Evolutionary conservation across 129 eudicot species (phyloP), one percentile per base, ranked within the genome.

Genomic region (Escallonia herrerae): DNA sequence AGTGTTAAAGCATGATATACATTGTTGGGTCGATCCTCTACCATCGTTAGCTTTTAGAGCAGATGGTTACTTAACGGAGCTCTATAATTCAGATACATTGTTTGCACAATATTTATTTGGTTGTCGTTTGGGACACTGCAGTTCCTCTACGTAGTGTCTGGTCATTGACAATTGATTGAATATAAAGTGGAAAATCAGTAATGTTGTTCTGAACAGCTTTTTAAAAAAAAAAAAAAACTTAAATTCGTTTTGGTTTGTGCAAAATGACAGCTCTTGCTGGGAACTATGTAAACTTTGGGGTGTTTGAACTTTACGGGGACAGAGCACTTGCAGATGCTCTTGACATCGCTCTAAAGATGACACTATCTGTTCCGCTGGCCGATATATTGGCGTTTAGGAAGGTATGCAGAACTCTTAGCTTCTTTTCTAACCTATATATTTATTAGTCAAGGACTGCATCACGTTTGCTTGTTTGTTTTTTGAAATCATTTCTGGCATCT

Each of bases 321-420:
- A 81, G 96, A 79, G 98, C 98, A 70, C 98, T 93, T 60, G 91
- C 96, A 1, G 96, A 93, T 86, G 98, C 91, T 40, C 95, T 88
- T 67, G 95, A 89, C 55, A 86, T 93, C 67, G 84, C 95, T 63
- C 73, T 93, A 66, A 93, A 88, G 83, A 88, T 93, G 98, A 83
- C 87, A 39, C 71, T 93, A 12, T 85, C 98, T 6, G 86, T 93
- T 76, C 96, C 98, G 39, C 72, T 93, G 69, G 87, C 96, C 22
- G 98, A 93, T 77, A 83, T 93, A 41, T 80, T 93, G 77, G 96
- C 90, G 42, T 93, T 85, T 77, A 84, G 98, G 69, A 93, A 93
- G 98, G 98, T 93, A 60, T 70, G 79, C 40, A 43, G 47, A 58
- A 13, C 65, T 42, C 59, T 56, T 47, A 15, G 4, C 52, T 56